Evolutionary conservation across 306 rosid genomes (phyloP).

Genomic region (Trifolium fragiferum): DNA sequence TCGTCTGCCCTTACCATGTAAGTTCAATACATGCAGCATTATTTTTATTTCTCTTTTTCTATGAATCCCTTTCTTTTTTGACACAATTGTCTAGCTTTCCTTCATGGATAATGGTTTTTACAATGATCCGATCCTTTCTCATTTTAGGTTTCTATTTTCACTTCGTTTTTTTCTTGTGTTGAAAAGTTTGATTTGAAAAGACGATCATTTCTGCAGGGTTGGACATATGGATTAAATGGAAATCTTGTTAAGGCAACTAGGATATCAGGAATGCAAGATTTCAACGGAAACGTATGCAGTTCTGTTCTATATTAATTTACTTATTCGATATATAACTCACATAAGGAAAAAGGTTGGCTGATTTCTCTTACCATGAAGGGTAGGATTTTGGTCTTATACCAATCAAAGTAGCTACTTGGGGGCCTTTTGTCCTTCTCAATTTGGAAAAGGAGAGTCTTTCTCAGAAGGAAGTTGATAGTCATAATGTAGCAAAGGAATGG

Average conservation of each 20-base stretch:
- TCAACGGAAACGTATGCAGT: slow-evolving; percentile 66
- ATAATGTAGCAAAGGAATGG: slow-evolving; percentile 66
- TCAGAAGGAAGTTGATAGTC: slow-evolving; percentile 44
- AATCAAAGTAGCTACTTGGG: slow-evolving; percentile 79
- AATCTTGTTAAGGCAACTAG: slow-evolving; percentile 80
- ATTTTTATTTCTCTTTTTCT: slow-evolving; percentile 12
- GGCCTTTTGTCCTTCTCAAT: slow-evolving; percentile 84
- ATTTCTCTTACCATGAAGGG: slow-evolving; percentile 56
- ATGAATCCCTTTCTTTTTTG: background rate
- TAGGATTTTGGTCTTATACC: slow-evolving; percentile 86
- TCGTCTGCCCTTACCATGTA: slow-evolving; percentile 96
- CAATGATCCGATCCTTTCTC: slow-evolving; percentile 4
- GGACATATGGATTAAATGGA: slow-evolving; percentile 91
- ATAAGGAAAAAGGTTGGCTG: slow-evolving; percentile 41
- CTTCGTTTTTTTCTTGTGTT: background rate
- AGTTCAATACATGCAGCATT: slow-evolving; percentile 44
- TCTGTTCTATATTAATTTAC: slow-evolving; percentile 31
- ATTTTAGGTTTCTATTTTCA: slow-evolving; percentile 13
- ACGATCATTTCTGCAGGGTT: slow-evolving; percentile 66
- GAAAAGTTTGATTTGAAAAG: slow-evolving; percentile 15
- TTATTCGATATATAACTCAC: slow-evolving; percentile 22
- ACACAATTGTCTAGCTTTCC: slow-evolving; percentile 26
- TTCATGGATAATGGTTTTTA: slow-evolving; percentile 14
- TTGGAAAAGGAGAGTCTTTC: slow-evolving; percentile 50
- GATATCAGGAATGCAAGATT: slow-evolving; percentile 74